These are phyloP conservation scores for Allium sativum DNA, from an alignment of 106 monocot genomes.

Conservation along the genomic window DNA sequence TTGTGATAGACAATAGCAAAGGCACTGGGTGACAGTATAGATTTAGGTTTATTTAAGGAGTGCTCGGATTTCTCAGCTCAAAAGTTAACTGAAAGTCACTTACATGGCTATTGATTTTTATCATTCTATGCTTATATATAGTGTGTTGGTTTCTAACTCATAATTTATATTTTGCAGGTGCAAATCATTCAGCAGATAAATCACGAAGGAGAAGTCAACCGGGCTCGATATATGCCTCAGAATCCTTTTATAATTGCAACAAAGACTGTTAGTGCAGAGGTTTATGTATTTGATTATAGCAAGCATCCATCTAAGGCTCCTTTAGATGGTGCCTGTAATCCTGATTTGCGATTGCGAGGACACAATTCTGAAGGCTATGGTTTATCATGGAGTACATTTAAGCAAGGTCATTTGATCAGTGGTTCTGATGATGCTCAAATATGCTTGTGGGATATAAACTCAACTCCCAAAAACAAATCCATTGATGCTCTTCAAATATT, in stretches of 20 bases:
- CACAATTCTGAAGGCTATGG: constrained; percentile 98
- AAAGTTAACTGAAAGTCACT: background rate
- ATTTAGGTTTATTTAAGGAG: too few relatives aligned
- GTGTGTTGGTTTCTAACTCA: background rate
- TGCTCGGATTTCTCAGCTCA: background rate
- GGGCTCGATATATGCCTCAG: constrained; percentile 99
- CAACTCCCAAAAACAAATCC: constrained; percentile 66
- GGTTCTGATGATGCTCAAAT: constrained; percentile 99
- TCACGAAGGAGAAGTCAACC: constrained; percentile 97
- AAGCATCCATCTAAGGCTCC: constrained; percentile 97
- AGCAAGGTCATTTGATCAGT: constrained; percentile 82
- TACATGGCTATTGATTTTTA: background rate
- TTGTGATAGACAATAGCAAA: too few relatives aligned
- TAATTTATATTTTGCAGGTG: constrained; percentile 35
- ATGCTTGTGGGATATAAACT: constrained; percentile 96
- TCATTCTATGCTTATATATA: background rate
- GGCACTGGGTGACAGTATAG: too few relatives aligned
- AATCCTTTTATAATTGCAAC: constrained; percentile 94
- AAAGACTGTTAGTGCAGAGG: constrained; percentile 90
- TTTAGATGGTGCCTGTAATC: constrained; percentile 77
- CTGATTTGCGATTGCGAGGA: constrained; percentile 86
- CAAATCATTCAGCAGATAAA: constrained; percentile 99
- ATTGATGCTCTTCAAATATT: constrained; percentile 95
- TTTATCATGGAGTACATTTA: constrained; percentile 94
- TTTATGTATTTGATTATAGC: constrained; percentile 98